Conservation (phyloP, 2,329 filamentous ascomycete genomes). For the Phialocephala subalpina region DNA sequence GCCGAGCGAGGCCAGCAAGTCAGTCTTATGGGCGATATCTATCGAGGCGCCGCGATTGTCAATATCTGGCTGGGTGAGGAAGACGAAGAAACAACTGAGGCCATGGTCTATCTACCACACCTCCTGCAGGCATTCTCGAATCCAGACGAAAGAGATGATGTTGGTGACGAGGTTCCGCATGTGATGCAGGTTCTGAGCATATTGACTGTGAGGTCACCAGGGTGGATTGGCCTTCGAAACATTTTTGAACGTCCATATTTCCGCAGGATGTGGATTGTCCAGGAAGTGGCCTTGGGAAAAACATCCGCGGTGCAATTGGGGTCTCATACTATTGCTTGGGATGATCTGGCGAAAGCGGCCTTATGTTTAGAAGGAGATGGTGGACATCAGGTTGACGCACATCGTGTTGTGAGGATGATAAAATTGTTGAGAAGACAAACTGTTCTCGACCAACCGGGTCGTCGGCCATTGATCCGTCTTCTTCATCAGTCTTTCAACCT, state of each 20-base stretch:
- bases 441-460: background rate
- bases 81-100: background rate
- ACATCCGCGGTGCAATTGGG: background rate
- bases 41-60: background rate
- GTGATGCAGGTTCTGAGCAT: background rate
- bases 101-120: background rate
- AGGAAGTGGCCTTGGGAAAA: background rate
- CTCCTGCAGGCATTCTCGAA: background rate
- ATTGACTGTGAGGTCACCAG: background rate
- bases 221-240: background rate
- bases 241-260: background rate
- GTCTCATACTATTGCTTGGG: background rate
- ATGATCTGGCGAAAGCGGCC: background rate
- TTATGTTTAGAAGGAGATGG: background rate
- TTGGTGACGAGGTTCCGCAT: background rate
- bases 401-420: background rate
- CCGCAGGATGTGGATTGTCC: conserved; percentile 4
- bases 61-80: conserved; percentile 5
- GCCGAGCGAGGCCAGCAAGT: background rate
- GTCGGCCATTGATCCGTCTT: background rate
- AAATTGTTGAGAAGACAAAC: background rate
- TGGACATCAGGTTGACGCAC: background rate
- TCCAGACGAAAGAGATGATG: background rate
- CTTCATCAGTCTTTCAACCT: background rate
- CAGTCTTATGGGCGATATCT: conserved; percentile 8